Percentiles rank a stretch among this genome's conserved stretches.
Conservation (phyloP, 495 filamentous ascomycete genomes). For the Pyrenula aspistea region DNA sequence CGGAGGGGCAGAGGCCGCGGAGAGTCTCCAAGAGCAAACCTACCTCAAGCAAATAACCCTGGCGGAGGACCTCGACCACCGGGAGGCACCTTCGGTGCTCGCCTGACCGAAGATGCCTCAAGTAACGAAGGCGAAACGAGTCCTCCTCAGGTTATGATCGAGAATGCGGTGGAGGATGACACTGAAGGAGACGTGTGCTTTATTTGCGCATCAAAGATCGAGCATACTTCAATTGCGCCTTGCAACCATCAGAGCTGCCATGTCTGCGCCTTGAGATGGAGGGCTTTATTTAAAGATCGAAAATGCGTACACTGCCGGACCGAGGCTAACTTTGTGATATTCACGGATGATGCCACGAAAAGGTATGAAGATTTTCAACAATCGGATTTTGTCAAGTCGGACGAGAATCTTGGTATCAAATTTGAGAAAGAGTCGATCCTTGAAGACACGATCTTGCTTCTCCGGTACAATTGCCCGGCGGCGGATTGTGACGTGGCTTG, state of each 20-base stretch:
- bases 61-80: background rate
- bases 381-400: slow-evolving; percentile 57
- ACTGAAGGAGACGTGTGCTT: slow-evolving; percentile 80
- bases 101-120: slow-evolving; percentile 28
- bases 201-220: slow-evolving; percentile 83
- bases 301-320: slow-evolving; percentile 90
- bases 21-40: slow-evolving; percentile 17
- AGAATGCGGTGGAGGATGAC: slow-evolving; percentile 32
- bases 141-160: slow-evolving; percentile 14
- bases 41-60: slow-evolving; percentile 9
- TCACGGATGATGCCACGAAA: slow-evolving; percentile 72
- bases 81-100: slow-evolving; percentile 25
- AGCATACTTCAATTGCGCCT: slow-evolving; percentile 74
- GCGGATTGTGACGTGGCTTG: slow-evolving; percentile 76
- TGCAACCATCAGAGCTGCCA: slow-evolving; percentile 95
- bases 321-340: slow-evolving; percentile 72
- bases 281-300: slow-evolving; percentile 90
- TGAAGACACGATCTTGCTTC: slow-evolving; percentile 71
- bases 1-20: slow-evolving; percentile 21
- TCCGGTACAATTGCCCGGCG: slow-evolving; percentile 95
- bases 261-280: slow-evolving; percentile 79
- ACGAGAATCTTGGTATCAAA: slow-evolving; percentile 77
- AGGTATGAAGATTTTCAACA: slow-evolving; percentile 70
- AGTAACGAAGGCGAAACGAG: slow-evolving; percentile 10
- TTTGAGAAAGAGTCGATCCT: slow-evolving; percentile 81